Evolutionary conservation across 495 filamentous ascomycete genomes (phyloP).

Genomic region (Jackrogersella multiformis): DNA sequence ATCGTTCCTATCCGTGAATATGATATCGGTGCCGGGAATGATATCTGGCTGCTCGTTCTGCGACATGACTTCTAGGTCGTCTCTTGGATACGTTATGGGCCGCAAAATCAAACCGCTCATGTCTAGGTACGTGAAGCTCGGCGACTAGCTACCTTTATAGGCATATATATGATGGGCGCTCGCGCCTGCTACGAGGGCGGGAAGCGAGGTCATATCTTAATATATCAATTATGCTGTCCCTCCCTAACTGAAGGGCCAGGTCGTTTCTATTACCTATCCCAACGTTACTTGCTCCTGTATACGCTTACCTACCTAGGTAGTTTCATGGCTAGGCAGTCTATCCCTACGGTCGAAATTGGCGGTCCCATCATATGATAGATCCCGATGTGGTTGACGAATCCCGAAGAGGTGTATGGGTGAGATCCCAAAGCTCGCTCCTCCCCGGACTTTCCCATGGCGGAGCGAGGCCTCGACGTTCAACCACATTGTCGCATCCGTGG

Average conservation of each 20-base stretch:
- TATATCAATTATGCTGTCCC: background rate
- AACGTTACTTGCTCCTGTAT: background rate
- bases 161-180: background rate
- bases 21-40: slow-evolving; percentile 43
- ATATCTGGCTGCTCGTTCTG: slow-evolving; percentile 26
- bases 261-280: background rate
- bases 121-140: background rate
- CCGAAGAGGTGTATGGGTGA: background rate
- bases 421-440: slow-evolving; percentile 1
- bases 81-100: background rate
- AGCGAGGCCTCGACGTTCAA: background rate
- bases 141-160: background rate
- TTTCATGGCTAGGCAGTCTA: slow-evolving; percentile 9
- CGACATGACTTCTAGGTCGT: slow-evolving; percentile 18
- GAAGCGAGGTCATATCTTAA: slow-evolving; percentile 5
- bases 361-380: background rate
- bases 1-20: slow-evolving; percentile 27
- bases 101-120: background rate
- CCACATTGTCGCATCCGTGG: background rate
- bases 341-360: background rate
- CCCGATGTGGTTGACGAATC: background rate
- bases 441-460: slow-evolving; percentile 29
- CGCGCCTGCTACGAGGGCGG: background rate
- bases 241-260: background rate
- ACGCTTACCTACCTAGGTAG: background rate